A percentile compares a stretch with the other conserved stretches of the same genome.
Conservation (phyloP, 257 asterid species). For the Solanum pimpinellifolium region DNA sequence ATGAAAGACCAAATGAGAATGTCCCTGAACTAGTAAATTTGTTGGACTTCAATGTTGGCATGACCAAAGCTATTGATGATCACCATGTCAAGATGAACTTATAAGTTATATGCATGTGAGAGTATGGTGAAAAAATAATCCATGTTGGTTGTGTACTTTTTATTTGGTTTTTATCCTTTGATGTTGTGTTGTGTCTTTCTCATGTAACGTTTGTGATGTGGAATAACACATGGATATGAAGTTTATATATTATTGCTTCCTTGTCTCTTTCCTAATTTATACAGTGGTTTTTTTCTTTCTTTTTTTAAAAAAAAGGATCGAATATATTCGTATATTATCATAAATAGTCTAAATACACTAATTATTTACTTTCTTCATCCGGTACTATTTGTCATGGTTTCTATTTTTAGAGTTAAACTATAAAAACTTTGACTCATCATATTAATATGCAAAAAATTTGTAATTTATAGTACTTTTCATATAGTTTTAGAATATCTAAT, state of each 20-base stretch:
- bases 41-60: neutral
- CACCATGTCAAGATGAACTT: neutral
- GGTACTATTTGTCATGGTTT: no score
- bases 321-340: no score
- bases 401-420: no score
- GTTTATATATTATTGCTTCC: neutral
- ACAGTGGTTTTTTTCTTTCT: neutral
- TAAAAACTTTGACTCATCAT: no score
- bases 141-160: neutral
- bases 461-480: no score
- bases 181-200: neutral
- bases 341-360: neutral
- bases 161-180: neutral
- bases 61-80: neutral
- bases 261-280: neutral
- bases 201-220: neutral
- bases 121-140: neutral
- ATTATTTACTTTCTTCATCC: no score
- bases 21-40: neutral
- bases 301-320: neutral
- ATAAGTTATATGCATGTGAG: neutral
- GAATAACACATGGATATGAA: neutral
- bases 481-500: no score
- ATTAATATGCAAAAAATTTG: no score
- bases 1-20: neutral